Evolutionary conservation across 148 eudicot species (phyloP), one percentile per base, ranked within the genome.

Genomic region (Chenopodium album): DNA sequence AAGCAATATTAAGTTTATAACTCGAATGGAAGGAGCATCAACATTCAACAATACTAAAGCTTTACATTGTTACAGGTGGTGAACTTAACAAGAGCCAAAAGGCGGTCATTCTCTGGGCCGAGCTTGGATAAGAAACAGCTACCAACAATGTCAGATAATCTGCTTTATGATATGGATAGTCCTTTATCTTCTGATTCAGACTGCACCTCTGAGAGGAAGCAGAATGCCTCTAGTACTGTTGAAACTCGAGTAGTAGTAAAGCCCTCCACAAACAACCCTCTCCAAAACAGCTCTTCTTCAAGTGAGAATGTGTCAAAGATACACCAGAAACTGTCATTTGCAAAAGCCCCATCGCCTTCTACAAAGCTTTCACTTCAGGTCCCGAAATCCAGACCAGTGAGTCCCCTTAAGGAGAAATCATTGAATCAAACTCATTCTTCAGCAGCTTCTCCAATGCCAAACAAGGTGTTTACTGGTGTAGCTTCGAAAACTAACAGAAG

Each of bases 161-260:
- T 93, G 74, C 74, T 93, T 26, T 95, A 87, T 77, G 94, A 92
- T 75, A 92, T 95, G 97, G 96, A 91, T 50, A 78, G 94, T 80
- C 86, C 97, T 56, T 17, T 12, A 46, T 94, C 97, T 64, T 92
- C 94, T 22, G 98, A 93, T 88, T 91, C 94, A 44, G 98, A 95
- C 67, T 75, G 84, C 80, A 70, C 89, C 50, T 37, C 83, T 6
- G 65, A 64, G 79, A 89, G 77, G 67, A 89, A 80, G 67, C 85
- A 59, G 32, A 76, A 71, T 10, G 82, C 72, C 44, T 59, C 80
- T 74, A 23, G 62, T 13, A 56, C 76, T 70, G 79, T 34, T 12
- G 32, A 65, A 26, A 80, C 76, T 50, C 62, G 65, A 71, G 80
- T 34, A 71, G 75, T 34, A 44, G 75, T 73, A 10, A 44, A 74